Base-by-base conservation (phyloP, 345 rosid species). In the Acer yangbiense region DNA sequence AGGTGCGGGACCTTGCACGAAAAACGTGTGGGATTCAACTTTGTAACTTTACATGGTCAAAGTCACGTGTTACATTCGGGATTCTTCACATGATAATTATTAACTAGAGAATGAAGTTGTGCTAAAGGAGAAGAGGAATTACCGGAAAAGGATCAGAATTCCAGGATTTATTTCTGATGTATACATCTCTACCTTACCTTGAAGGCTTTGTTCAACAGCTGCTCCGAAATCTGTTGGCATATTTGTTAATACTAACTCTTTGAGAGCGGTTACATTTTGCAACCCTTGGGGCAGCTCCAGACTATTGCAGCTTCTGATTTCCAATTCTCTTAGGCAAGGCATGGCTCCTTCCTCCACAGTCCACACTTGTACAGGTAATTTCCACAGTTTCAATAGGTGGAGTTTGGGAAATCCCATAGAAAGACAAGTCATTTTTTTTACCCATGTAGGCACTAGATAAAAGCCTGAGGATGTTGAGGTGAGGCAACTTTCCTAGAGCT, bases 361-460 rank as follows among this genome's bases (percentile, higher is more conserved):
- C 85, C 82, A 81, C 1, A 7, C 1, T 1, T 7, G n/a, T 20
- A 39, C 71, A 71, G 68, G 41, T 13, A 85, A 78, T 83, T 60
- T 74, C 87, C 90, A 87, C 65, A 87, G 21, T 68, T 83, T 85
- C 68, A 85, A 65, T 27, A 77, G 77, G 13, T 76, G 77, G 39
- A 87, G 88, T n/a, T 69, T 6, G 1, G 67, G 85, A 67, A 87
- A 87, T 9, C 71, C 74, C 0, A 1, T 13, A 0, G 0, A 9
- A 9, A 9, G 2, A 14, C 80, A 85, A 32, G 44, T 73, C 84
- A 87, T n/a, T 77, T 12, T 27, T 0, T 20, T 10, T 4, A 29
- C 87, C 85, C 7, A 20, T 0, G 35, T 81, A 87, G 18, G 88
- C 85, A 0, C 18, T 14, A 73, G 78, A 81, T 35, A 77, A 44